phyloP scores from a whole-genome alignment of 1,139 yeast genomes.

The Taphrina flavorubra region DNA sequence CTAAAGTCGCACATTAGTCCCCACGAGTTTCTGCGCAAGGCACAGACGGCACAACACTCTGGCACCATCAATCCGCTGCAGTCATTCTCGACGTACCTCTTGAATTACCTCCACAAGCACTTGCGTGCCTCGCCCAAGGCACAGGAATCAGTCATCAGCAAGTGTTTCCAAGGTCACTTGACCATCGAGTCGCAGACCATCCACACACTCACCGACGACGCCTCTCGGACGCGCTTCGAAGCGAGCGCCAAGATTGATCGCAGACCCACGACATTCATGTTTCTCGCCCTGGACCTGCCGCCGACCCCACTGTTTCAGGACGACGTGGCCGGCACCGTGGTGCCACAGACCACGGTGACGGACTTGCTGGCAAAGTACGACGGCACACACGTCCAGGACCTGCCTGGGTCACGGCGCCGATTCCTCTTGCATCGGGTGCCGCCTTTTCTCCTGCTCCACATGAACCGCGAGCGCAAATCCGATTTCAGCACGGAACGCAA shows the following conservation, averaged over 20 bases:
- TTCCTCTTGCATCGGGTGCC: slow-evolving; percentile 61
- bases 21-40: slow-evolving; percentile 57
- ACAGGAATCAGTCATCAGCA: slow-evolving; percentile 44
- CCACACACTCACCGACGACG: slow-evolving; percentile 46
- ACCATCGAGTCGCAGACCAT: slow-evolving; percentile 52
- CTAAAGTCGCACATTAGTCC: slow-evolving; percentile 64
- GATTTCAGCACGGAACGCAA: slow-evolving; percentile 56
- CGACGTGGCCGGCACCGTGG: slow-evolving; percentile 53
- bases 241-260: slow-evolving; percentile 46
- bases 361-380: slow-evolving; percentile 59
- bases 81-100: neutral
- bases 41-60: slow-evolving; percentile 55
- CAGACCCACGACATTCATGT: slow-evolving; percentile 60
- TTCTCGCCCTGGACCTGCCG: slow-evolving; percentile 66
- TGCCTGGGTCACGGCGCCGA: slow-evolving; percentile 52
- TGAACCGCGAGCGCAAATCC: slow-evolving; percentile 60
- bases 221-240: slow-evolving; percentile 49
- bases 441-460: slow-evolving; percentile 60
- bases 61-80: slow-evolving; percentile 1
- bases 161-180: slow-evolving; percentile 63
- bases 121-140: slow-evolving; percentile 43
- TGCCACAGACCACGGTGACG: slow-evolving; percentile 62
- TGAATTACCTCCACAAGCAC: slow-evolving; percentile 1
- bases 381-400: slow-evolving; percentile 51
- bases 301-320: slow-evolving; percentile 62